Base-by-base conservation (phyloP, 2,329 filamentous ascomycete genomes). In the Curvularia lunata region DNA sequence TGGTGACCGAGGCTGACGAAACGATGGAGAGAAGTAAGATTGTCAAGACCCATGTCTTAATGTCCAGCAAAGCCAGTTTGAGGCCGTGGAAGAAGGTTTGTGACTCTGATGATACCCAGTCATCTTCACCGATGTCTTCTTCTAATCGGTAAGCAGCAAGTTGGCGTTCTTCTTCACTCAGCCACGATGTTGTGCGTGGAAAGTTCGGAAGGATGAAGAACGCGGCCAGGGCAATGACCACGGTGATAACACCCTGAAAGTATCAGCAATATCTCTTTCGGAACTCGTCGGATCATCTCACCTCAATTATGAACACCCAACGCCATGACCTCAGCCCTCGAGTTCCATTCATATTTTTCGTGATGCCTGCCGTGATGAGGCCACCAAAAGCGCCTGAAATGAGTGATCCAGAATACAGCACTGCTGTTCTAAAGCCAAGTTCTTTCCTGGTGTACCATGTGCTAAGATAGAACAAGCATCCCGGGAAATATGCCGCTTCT, bases 381-480 rank as follows among this genome's bases (percentile, higher is more conserved):
- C 88, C 89, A 0, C 88, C 89, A 67, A 92, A 91, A 1, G 89
- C 89, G 4, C 88, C 88, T 0, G 87, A 88, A 19, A 92, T 83
- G 27, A 91, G 79, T 0, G 86, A 86, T 0, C 88, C 90, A 0
- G 87, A 86, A 72, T 90, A 90, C 6, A 91, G 80, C 19, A 88
- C 78, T 1, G 87, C 86, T 13, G 86, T 89, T 9, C 88, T 82
- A n/a, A 89, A 77, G 9, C 84, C 85, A 1, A 90, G 79, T 71
- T 90, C 89, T 61, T 86, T 85, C 43, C 88, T 82, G 0, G 87
- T 91, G 66, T 91, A 91, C 88, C 88, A 91, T 52, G 82, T 80
- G 3, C 79, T 82, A 1, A 90, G 80, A 63, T 86, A 89, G 76
- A 87, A 90, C 3, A 89, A 75, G 64, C 85, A 85, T 9, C 85